Evolutionary conservation across 1,139 yeast species (phyloP), one percentile per base, ranked within the genome.

Genomic region (Nematodospora anomalae): DNA sequence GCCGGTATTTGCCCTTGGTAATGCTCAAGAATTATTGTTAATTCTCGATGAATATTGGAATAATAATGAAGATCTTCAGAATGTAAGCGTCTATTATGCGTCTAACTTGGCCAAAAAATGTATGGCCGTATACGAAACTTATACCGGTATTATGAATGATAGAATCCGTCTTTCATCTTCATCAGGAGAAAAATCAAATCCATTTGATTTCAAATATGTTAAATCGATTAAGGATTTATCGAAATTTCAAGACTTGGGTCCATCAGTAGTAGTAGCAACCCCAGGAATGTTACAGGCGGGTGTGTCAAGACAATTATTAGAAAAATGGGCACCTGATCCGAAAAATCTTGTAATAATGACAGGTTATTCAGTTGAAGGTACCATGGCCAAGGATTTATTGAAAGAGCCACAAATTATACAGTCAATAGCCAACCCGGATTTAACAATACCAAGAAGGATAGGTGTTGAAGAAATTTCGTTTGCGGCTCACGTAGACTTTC

Each of bases 271-370:
- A 62, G 79, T 92, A 28, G 98, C 98, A 0, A 80, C 95, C 30
- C 99, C 98, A 0, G 98, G 99, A 58, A 92, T 92, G 98, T 70
- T 92, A 35, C 98, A 92, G 57, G 90, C 86, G 52, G 98, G 98
- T 45, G 83, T 90, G 3, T 89, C 97, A 0, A 74, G 99, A 51
- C 95, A 87, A 49, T 69, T 92, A 30, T 69, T 92, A 27, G 99
- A 92, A 55, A 79, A 84, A 57, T 92, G 99, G 99, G 92, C 96
- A 1, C 98, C 98, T 0, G 98, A 92, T 53, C 86, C 95, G 3
- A 84, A 88, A 52, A 92, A 92, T 52, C 72, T 95, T 2, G 81
- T 89, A 20, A 77, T 92, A 24, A 64, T 92, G 58, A 94, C 99
- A 0, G 99, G 99, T 64, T 92, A 92, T 59, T 90, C 97, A 2